Conservation (phyloP, 768 basidiomycete genomes). For the Mrakia frigida region DNA sequence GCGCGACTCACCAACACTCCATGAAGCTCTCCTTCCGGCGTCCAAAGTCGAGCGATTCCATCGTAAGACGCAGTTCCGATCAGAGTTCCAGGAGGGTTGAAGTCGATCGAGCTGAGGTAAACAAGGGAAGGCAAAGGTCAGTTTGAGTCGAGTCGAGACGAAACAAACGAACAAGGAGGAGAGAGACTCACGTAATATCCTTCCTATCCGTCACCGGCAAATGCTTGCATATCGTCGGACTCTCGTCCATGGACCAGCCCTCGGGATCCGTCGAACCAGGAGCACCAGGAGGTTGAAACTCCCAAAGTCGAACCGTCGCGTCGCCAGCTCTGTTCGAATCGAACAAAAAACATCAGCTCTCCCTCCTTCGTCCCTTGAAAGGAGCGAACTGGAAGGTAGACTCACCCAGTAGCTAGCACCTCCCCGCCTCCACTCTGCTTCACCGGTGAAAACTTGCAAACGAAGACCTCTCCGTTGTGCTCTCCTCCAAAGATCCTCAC, state of each 20-base stretch:
- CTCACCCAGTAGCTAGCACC: conserved; percentile 24
- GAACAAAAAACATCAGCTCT: not conserved
- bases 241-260: conserved; percentile 23
- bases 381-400: not conserved
- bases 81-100: conserved; percentile 35
- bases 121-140: not conserved
- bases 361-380: not conserved
- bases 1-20: conserved; percentile 9
- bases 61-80: conserved; percentile 41
- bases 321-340: conserved; percentile 26
- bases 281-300: conserved; percentile 20
- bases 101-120: conserved; percentile 23
- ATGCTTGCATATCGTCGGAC: conserved; percentile 23
- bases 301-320: conserved; percentile 33
- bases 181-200: conserved; percentile 25
- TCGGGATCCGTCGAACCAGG: not conserved
- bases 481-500: conserved; percentile 13
- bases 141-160: too few relatives aligned
- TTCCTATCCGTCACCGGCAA: conserved; percentile 32
- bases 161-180: not conserved
- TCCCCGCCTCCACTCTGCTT: conserved; percentile 19
- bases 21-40: conserved; percentile 31
- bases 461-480: conserved; percentile 32
- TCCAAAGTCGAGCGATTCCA: conserved; percentile 43
- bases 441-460: conserved; percentile 26